Percentiles rank a stretch among this genome's conserved stretches.
These are phyloP conservation scores for Alternaria conjuncta DNA, from an alignment of 2,329 filamentous ascomycete species.

Conservation along the genomic window DNA sequence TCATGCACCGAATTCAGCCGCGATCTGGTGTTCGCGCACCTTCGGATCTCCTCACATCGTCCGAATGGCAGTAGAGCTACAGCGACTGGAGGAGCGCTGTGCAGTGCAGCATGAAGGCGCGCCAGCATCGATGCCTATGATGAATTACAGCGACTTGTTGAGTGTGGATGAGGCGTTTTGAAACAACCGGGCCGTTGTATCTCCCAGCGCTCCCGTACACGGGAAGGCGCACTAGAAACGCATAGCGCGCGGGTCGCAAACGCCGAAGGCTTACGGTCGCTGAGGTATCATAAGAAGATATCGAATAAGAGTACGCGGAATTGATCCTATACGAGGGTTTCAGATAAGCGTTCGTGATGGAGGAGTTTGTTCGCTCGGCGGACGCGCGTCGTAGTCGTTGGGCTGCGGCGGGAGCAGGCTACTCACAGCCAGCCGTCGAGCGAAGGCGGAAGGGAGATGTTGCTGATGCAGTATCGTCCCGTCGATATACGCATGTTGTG, in stretches of 20 bases:
- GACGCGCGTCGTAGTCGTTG: not conserved
- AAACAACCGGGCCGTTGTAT: slow-evolving; percentile 4
- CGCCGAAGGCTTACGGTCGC: not conserved
- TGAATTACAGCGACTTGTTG: not conserved
- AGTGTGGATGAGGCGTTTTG: not conserved
- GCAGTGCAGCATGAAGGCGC: not conserved
- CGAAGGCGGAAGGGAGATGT: not conserved
- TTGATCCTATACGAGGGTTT: not conserved
- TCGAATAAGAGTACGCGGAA: not conserved
- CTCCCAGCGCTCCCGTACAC: not conserved
- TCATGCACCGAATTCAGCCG: not conserved
- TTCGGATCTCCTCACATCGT: slow-evolving; percentile 15
- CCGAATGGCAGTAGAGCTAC: not conserved
- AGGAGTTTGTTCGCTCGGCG: not conserved
- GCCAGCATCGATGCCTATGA: not conserved
- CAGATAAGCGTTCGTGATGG: not conserved
- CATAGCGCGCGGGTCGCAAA: not conserved
- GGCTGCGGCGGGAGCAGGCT: not conserved
- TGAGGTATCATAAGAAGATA: not conserved
- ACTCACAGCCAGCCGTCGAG: not conserved
- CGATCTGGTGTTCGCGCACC: not conserved
- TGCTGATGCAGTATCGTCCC: not conserved
- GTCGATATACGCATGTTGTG: not conserved
- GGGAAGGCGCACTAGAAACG: not conserved
- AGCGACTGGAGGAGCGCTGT: not conserved